These are phyloP conservation scores for Diphasiastrum complanatum DNA, from an alignment of 83 land plant species.

Conservation along the genomic window DNA sequence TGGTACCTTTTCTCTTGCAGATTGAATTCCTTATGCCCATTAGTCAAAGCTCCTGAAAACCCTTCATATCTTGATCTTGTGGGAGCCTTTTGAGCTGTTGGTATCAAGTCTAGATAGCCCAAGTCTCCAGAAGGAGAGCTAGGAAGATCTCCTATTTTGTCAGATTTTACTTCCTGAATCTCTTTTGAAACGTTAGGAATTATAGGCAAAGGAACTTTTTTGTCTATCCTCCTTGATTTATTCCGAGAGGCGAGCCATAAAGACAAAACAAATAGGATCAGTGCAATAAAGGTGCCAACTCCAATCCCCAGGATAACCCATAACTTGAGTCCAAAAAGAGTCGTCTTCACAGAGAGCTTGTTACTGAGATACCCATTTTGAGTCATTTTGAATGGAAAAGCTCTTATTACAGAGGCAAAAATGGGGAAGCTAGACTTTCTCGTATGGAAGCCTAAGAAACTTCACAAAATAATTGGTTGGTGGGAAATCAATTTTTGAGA, in stretches of 20 bases:
- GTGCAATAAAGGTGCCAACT: neutral
- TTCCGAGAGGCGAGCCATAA: neutral
- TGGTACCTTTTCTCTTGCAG: neutral
- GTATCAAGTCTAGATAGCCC: neutral
- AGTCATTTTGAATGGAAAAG: no score
- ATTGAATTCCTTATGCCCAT: neutral
- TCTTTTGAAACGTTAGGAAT: constrained; percentile 1
- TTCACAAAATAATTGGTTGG: no score
- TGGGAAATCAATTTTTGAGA: no score
- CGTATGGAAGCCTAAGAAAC: no score
- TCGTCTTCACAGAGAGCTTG: neutral
- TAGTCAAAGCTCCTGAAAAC: neutral
- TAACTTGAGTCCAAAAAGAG: neutral
- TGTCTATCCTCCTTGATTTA: neutral
- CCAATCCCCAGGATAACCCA: neutral
- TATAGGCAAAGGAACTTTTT: neutral
- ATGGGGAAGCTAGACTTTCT: no score
- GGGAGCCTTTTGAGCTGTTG: neutral
- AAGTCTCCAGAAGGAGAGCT: neutral
- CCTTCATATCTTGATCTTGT: neutral
- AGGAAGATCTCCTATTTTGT: neutral
- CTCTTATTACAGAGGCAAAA: no score
- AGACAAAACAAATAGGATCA: neutral
- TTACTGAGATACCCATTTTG: neutral
- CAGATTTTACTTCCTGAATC: neutral